These are phyloP conservation scores for Sordaria brevicollis DNA, from an alignment of 495 filamentous ascomycete genomes.

Conservation along the genomic window DNA sequence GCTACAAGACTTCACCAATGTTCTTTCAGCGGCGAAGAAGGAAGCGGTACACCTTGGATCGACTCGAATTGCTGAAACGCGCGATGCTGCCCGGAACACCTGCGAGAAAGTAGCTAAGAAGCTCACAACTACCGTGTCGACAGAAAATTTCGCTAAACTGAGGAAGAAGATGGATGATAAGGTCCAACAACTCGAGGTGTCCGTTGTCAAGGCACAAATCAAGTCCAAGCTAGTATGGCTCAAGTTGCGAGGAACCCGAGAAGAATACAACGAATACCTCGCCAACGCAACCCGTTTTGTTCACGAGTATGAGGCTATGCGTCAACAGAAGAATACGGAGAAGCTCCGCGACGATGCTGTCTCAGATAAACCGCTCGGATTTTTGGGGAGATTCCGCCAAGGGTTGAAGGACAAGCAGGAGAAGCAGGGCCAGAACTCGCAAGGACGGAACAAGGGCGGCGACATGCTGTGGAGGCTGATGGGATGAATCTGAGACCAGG, in stretches of 20 bases:
- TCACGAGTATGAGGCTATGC: slow-evolving; percentile 3
- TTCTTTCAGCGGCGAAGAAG: slow-evolving; percentile 20
- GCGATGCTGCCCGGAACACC: slow-evolving; percentile 21
- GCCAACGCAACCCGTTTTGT: slow-evolving; percentile 27
- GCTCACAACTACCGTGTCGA: slow-evolving; percentile 10
- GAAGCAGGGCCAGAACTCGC: not conserved
- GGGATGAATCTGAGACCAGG: not conserved
- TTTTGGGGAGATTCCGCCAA: not conserved
- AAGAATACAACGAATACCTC: slow-evolving; percentile 31
- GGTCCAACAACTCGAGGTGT: slow-evolving; percentile 9
- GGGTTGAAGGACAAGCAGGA: not conserved
- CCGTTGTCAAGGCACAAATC: slow-evolving; percentile 32
- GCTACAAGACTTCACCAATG: slow-evolving; percentile 26
- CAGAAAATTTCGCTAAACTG: slow-evolving; percentile 7
- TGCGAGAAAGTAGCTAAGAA: slow-evolving; percentile 16
- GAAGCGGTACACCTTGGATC: slow-evolving; percentile 20
- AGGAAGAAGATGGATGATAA: slow-evolving; percentile 20
- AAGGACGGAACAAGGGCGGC: not conserved
- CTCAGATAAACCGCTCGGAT: not conserved
- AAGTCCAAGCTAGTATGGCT: slow-evolving; percentile 39
- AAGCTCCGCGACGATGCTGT: not conserved
- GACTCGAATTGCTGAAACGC: slow-evolving; percentile 17
- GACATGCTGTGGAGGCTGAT: not conserved
- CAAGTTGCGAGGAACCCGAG: slow-evolving; percentile 27
- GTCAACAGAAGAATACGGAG: not conserved